Base-by-base conservation (phyloP, 352 stramenopile genomes). In the Phytophthora cactorum region DNA sequence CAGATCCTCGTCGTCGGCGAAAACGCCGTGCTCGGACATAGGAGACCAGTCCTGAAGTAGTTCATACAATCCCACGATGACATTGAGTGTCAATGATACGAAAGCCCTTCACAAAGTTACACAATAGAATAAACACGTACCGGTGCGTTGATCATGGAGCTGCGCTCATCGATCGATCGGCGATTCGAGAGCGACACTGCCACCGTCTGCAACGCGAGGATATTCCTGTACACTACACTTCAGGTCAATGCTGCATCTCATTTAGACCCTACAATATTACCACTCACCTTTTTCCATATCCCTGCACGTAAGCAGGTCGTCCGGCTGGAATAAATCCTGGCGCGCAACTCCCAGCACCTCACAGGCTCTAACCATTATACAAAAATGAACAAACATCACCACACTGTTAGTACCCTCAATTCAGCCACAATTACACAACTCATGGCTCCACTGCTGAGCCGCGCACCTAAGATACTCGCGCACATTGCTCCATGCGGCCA, bases 141-240 rank as follows among this genome's bases (percentile, higher is more conserved):
- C 58, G 63, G 53, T 25, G 56, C 64, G 12, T 77, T 68, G 47
- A 77, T 75, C 17, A 90, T 78, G 0, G 81, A 92, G 55, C 82
- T 92, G 25, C 88, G 84, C 29, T 92, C 84, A 60, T 96, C 84
- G 53, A 93, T 92, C 3, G 88, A 93, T 17, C 88, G 80, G 4
- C 87, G 83, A 50, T 84, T 86, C 2, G 86, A 94, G 29, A 94
- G 78, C n/a, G 77, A 79, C 29, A 94, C 78, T 0, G 84, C 84
- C 52, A 91, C 84, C 2, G 63, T 71, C 41, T 96, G 86, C n/a
- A 96, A 59, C 11, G 86, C 77, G 3, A 94, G 68, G 14, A 96
- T 88, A 63, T 92, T 93, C 51, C 76, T 81, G 44, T 93, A 96
- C 8, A 96, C 88, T 96, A 68, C 47, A 47, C 22, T 49, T 15